Conservation (phyloP, 2,329 filamentous ascomycete species). For the Claviceps purpurea region DNA sequence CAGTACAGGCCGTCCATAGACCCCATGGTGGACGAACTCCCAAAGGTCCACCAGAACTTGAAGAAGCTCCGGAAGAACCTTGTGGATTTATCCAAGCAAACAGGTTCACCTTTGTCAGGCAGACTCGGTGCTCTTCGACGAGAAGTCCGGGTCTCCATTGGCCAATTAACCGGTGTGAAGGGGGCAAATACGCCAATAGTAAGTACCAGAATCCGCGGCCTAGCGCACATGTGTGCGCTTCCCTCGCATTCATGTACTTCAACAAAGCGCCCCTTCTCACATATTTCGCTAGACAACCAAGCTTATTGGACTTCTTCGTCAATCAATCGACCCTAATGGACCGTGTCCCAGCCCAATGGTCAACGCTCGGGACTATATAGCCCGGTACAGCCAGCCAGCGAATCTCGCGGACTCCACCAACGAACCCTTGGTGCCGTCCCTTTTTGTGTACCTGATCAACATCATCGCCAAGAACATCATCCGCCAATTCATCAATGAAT, state of each 20-base stretch:
- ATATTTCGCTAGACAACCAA: constrained; percentile 18
- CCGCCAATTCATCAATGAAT: constrained; percentile 55
- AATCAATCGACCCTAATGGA: constrained; percentile 31
- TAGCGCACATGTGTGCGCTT: not conserved
- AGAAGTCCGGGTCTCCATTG: constrained; percentile 56
- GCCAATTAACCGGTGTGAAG: constrained; percentile 56
- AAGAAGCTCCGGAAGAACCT: constrained; percentile 53
- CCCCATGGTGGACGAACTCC: constrained; percentile 43
- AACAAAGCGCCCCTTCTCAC: not conserved
- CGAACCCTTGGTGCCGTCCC: constrained; percentile 41
- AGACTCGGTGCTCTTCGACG: constrained; percentile 59
- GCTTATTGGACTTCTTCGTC: constrained; percentile 31
- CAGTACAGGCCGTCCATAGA: constrained; percentile 2
- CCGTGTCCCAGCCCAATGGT: constrained; percentile 37
- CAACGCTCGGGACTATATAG: constrained; percentile 41
- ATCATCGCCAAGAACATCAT: constrained; percentile 63
- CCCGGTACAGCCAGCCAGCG: constrained; percentile 26
- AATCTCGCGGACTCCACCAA: constrained; percentile 38
- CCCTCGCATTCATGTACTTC: no score
- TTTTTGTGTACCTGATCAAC: constrained; percentile 65
- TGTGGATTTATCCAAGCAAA: constrained; percentile 38
- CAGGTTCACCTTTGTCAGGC: constrained; percentile 40
- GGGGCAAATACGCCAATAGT: constrained; percentile 39
- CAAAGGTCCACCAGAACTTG: constrained; percentile 53
- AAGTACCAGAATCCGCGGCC: constrained; percentile 11